Evolutionary conservation across 306 rosid genomes (phyloP).

Genomic region (Prunus mume): DNA sequence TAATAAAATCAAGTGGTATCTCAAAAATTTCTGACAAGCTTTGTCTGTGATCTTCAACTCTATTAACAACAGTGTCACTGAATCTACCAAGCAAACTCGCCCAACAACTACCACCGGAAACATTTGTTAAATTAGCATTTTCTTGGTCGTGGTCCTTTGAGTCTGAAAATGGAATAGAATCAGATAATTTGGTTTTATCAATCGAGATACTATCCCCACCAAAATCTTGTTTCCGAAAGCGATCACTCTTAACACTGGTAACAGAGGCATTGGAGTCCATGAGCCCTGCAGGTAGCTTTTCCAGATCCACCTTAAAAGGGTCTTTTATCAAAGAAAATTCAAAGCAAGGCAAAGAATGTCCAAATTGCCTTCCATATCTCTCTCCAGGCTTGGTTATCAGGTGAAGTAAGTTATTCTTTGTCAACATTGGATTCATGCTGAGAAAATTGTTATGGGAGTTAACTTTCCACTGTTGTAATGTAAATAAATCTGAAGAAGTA

Average conservation of each 20-base stretch:
- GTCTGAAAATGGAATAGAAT: conserved; percentile 35
- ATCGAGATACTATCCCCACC: conserved; percentile 33
- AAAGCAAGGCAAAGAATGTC: conserved; percentile 50
- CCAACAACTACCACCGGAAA: conserved; percentile 90
- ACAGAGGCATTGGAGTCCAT: conserved; percentile 30
- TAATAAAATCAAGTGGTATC: conserved; percentile 80
- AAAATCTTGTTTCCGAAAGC: conserved; percentile 25
- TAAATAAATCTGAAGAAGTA: conserved; percentile 42
- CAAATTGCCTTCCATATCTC: conserved; percentile 28
- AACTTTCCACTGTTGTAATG: conserved; percentile 34
- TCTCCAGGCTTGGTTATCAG: conserved; percentile 39
- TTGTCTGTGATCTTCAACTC: conserved; percentile 39
- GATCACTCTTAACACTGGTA: conserved; percentile 30
- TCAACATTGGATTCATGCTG: conserved; percentile 73
- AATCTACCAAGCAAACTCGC: conserved; percentile 67
- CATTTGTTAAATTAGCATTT: conserved; percentile 22
- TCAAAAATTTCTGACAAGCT: conserved; percentile 44
- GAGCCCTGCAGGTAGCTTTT: conserved; percentile 34
- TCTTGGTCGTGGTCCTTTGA: conserved; percentile 29
- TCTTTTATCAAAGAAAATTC: conserved; percentile 71
- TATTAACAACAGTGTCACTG: conserved; percentile 21
- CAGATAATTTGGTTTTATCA: conserved; percentile 23
- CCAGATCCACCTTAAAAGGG: conserved; percentile 62
- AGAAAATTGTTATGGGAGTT: conserved; percentile 46
- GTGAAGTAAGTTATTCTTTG: conserved; percentile 48